Evolutionary conservation across 208 protist genomes (phyloP), one percentile per base, ranked within the genome.

Genomic region (Wallacemonas rigidus): DNA sequence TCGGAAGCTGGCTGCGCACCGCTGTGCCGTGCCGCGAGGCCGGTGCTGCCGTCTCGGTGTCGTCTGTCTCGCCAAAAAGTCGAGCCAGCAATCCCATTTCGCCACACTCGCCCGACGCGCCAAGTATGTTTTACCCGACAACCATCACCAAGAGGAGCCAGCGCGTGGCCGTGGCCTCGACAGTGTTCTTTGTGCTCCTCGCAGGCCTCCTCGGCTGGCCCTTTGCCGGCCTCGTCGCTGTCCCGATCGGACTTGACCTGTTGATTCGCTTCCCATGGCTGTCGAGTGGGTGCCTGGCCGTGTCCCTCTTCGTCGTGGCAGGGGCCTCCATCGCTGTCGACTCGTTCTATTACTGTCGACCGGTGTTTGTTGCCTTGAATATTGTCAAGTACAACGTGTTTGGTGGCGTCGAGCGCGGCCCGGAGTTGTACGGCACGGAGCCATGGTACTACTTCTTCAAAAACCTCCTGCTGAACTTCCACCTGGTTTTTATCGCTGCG

Each of bases 381-480:
- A 56, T 93, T 44, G 69, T 95, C 35, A 11, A 40, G 76, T 95
- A 95, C 80, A 93, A 93, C 68, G 39, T 85, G 2, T 75, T 90
- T 44, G 76, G 80, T 44, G 76, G 74, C 14, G 79, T 83, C 8
- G 70, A 67, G 4, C 85, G 87, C 40, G 88, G 90, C 9, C 76
- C 94, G 2, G 85, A 96, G 54, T 81, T 98, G 6, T 99, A 98
- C 76, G 98, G 97, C 62, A 77, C 89, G 1, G 98, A 99, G 80
- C 89, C 93, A 45, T 97, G 86, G 91, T 76, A 62, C 55, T 99
- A 93, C 64, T 98, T 98, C 78, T 74, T 96, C 26, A 87, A 91
- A 67, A 99, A 99, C 76, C 73, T 98, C 14, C 71, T 90, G 39
- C 83, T 99, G 11, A 98, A 99, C 77, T 97, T 97, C 70, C 97